Percentiles rank a stretch among this genome's conserved stretches.
Conservation (phyloP, 305 asterid genomes). For the Salvia sclarea region DNA sequence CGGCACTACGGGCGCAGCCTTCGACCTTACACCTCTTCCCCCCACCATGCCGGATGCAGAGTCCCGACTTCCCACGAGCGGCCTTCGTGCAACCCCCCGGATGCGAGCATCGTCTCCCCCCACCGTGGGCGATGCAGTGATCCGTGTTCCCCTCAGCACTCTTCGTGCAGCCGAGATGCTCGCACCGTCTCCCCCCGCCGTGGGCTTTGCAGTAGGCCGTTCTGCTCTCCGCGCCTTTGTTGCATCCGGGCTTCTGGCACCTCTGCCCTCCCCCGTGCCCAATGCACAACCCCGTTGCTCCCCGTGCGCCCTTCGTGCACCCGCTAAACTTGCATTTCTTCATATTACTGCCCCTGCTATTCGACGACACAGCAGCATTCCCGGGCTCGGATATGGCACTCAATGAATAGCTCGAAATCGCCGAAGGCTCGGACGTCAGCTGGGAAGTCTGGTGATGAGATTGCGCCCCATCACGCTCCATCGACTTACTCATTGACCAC, state of each 20-base stretch:
- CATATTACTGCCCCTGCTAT: slow-evolving; percentile 40
- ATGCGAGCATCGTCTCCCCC: slow-evolving; percentile 74
- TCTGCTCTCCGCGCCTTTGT: slow-evolving; percentile 88
- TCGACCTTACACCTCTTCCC: slow-evolving; percentile 81
- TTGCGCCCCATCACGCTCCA: slow-evolving; percentile 39
- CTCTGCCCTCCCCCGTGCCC: slow-evolving; percentile 96
- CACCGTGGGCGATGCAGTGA: slow-evolving; percentile 91
- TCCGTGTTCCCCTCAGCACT: slow-evolving; percentile 93
- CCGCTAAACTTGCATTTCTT: slow-evolving; percentile 71
- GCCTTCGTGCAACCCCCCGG: slow-evolving; percentile 78
- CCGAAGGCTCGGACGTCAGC: slow-evolving; percentile 65
- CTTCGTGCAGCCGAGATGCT: slow-evolving; percentile 81
- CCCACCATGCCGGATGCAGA: slow-evolving; percentile 90
- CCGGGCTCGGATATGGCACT: slow-evolving; percentile 65
- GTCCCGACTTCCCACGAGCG: slow-evolving; percentile 88
- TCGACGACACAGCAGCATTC: slow-evolving; percentile 53
- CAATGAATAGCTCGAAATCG: slow-evolving; percentile 60
- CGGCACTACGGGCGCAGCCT: slow-evolving; percentile 85
- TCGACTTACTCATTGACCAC: slow-evolving; percentile 27
- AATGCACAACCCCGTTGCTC: slow-evolving; percentile 87
- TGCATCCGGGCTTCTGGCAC: slow-evolving; percentile 91
- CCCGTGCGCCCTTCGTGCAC: slow-evolving; percentile 81
- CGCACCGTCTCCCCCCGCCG: slow-evolving; percentile 85
- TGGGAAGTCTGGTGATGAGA: slow-evolving; percentile 52
- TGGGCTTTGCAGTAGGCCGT: slow-evolving; percentile 94